A percentile compares a stretch with the other conserved stretches of the same genome.
Evolutionary conservation across 116 monocot species (phyloP).

Genomic region (Posidonia oceanica): DNA sequence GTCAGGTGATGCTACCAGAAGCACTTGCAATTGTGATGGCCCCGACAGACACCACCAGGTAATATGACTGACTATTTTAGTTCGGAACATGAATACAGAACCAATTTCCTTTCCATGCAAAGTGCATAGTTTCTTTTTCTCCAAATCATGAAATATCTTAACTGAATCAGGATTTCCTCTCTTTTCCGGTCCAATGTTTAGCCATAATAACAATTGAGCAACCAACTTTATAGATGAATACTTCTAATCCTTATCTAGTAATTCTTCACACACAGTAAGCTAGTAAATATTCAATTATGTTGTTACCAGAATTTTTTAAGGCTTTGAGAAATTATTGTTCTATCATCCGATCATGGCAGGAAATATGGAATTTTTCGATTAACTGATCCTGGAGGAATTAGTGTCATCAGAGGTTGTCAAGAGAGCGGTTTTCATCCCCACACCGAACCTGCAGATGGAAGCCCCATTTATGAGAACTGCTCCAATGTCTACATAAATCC

Average conservation of each 20-base stretch:
- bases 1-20: constrained; percentile 75
- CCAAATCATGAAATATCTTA: no score
- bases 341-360: constrained; percentile 16
- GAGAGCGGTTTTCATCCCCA: constrained; percentile 74
- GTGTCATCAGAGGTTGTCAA: constrained; percentile 38
- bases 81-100: no score
- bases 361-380: constrained; percentile 69
- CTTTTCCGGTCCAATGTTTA: no score
- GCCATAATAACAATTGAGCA: no score
- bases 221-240: no score
- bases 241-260: no score
- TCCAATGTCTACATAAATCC: constrained; percentile 58
- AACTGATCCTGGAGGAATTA: constrained; percentile 59
- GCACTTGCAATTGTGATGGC: constrained; percentile 93
- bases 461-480: constrained; percentile 57
- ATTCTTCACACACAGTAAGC: not conserved
- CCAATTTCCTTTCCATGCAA: no score
- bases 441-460: constrained; percentile 40
- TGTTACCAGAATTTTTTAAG: not conserved
- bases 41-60: constrained; percentile 71
- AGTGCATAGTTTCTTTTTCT: no score
- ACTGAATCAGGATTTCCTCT: no score
- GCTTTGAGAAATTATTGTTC: not conserved
- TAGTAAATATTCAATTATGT: not conserved
- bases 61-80: not conserved